These are phyloP conservation scores for Hylodesmum podocarpum DNA, from an alignment of 306 rosid genomes.

Conservation along the genomic window DNA sequence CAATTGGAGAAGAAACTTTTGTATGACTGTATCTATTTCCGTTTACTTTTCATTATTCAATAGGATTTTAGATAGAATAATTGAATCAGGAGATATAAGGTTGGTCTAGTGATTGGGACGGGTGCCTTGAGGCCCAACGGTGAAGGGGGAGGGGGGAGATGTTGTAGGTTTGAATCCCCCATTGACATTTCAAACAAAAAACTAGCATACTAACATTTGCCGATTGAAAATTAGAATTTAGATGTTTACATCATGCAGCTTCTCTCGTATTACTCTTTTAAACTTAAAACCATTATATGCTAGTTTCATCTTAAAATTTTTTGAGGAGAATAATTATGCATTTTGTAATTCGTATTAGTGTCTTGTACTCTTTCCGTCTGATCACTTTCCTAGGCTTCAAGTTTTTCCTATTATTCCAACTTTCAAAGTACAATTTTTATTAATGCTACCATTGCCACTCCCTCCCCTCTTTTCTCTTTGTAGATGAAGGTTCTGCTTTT, in stretches of 20 bases:
- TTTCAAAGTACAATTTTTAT: constrained; percentile 20
- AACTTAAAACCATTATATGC: not conserved
- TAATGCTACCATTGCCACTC: not conserved
- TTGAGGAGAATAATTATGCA: constrained; percentile 7
- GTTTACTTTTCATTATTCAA: not conserved
- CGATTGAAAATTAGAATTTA: too few species aligned
- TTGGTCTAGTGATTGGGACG: too few species aligned
- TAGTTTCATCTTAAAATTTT: not conserved
- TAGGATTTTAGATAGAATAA: not conserved
- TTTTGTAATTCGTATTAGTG: not conserved
- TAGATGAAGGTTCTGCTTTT: constrained; percentile 77
- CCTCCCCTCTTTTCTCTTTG: constrained; percentile 29
- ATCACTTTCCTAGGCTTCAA: constrained; percentile 26
- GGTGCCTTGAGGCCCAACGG: too few species aligned
- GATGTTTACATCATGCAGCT: constrained; percentile 4
- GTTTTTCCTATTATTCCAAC: constrained; percentile 31
- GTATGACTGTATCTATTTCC: not conserved
- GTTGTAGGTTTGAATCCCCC: too few species aligned
- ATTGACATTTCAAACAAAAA: too few species aligned
- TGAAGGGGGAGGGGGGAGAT: too few species aligned
- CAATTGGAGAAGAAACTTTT: constrained; percentile 1
- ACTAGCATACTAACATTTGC: too few species aligned
- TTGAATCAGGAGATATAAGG: too few species aligned
- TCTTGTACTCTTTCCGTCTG: constrained; percentile 3
- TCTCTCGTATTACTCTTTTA: constrained; percentile 8